phyloP scores from a whole-genome alignment of 108 stramenopile species.

The Stephanodiscus triporus region DNA sequence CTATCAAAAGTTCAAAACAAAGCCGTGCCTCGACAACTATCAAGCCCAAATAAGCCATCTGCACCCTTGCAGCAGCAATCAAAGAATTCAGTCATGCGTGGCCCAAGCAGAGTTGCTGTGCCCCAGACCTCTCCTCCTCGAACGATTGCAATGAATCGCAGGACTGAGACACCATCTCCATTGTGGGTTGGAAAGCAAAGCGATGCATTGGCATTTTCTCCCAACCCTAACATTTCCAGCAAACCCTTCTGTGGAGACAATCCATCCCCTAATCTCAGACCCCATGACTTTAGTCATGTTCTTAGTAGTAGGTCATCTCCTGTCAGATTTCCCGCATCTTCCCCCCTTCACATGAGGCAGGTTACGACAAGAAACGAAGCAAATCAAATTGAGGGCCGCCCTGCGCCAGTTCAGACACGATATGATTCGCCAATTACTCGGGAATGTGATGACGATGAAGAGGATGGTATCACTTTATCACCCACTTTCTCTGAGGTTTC shows the following conservation, averaged over 20 bases:
- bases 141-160: conserved; percentile 5
- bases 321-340: conserved; percentile 1
- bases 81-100: background rate
- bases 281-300: background rate
- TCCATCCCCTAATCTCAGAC: background rate
- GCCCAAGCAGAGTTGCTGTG: background rate
- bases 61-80: conserved; percentile 5
- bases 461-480: conserved; percentile 50
- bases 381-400: background rate
- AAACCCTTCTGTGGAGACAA: conserved; percentile 3
- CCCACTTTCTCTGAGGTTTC: conserved; percentile 50
- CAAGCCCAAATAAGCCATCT: conserved; percentile 3
- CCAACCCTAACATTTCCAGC: conserved; percentile 1
- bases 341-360: background rate
- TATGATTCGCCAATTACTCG: conserved; percentile 4
- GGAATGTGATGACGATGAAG: conserved; percentile 27
- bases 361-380: background rate
- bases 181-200: conserved; percentile 4
- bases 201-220: background rate
- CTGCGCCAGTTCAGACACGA: conserved; percentile 14
- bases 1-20: background rate
- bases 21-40: conserved; percentile 4
- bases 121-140: conserved; percentile 13
- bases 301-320: background rate
- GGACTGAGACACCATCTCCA: conserved; percentile 13